Evolutionary conservation across 129 eudicot species (phyloP).

Genomic region (Flaveria bidentis): DNA sequence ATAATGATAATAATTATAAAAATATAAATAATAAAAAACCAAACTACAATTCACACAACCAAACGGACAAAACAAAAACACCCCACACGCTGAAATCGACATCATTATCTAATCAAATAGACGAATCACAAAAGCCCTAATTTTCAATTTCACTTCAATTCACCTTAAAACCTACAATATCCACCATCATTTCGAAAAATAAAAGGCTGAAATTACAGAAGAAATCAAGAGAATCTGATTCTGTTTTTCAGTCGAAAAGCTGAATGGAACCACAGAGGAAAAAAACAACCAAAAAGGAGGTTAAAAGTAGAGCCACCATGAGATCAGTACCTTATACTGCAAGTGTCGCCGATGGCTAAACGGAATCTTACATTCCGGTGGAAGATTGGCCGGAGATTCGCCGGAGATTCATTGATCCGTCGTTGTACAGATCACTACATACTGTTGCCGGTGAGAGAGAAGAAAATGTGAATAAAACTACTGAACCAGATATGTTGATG

Average conservation of each 20-base stretch:
- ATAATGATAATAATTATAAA: background rate
- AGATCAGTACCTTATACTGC: conserved; percentile 29
- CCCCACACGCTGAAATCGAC: conserved; percentile 13
- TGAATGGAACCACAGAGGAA: conserved; percentile 32
- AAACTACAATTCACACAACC: conserved; percentile 7
- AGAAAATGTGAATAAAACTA: background rate
- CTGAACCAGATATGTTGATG: background rate
- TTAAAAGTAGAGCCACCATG: conserved; percentile 10
- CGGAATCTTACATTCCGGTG: conserved; percentile 47
- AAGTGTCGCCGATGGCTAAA: background rate
- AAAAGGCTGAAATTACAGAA: conserved; percentile 38
- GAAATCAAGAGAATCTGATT: conserved; percentile 47
- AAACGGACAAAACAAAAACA: conserved; percentile 25
- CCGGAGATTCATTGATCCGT: conserved; percentile 17
- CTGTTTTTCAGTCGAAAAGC: conserved; percentile 42
- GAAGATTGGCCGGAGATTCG: conserved; percentile 37
- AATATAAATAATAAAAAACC: background rate
- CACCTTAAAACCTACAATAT: conserved; percentile 4
- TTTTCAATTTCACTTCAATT: conserved; percentile 7
- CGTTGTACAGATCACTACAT: conserved; percentile 18
- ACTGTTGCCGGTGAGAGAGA: conserved; percentile 27
- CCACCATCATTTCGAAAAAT: conserved; percentile 1
- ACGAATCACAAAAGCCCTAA: conserved; percentile 25
- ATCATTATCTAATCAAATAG: conserved; percentile 21
- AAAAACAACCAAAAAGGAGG: conserved; percentile 18